A percentile compares a stretch with the other conserved stretches of the same genome.
Evolutionary conservation across 2,329 filamentous ascomycete species (phyloP).

Genomic region (Aspergillus ochraceoroseus): DNA sequence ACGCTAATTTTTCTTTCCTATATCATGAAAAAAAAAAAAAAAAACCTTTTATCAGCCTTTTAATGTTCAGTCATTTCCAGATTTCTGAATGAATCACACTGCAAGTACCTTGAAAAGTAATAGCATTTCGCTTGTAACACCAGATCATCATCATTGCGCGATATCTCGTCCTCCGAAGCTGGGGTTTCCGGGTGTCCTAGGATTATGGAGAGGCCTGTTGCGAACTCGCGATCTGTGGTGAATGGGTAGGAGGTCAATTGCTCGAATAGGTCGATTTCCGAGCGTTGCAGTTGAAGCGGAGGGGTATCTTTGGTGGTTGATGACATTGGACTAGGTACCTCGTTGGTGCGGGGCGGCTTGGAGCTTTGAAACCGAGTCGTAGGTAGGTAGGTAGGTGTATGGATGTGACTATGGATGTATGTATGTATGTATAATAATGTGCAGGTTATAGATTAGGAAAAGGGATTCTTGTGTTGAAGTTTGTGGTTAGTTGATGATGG

Average conservation of each 20-base stretch:
- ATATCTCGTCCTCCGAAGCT: conserved; percentile 38
- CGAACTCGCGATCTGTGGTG: conserved; percentile 42
- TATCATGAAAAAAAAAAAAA: neutral
- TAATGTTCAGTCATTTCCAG: neutral
- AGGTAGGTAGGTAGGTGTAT: no score
- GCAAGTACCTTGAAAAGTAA: conserved; percentile 43
- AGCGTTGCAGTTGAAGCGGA: conserved; percentile 1
- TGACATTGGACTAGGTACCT: no score
- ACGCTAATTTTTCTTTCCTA: conserved; percentile 37
- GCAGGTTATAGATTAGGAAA: no score
- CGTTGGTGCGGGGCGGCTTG: no score
- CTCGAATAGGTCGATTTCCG: conserved; percentile 26
- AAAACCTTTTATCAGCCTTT: neutral
- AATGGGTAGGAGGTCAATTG: conserved; percentile 41
- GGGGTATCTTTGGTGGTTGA: neutral
- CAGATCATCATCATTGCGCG: conserved; percentile 40
- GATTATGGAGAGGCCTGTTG: conserved; percentile 45
- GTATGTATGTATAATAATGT: no score
- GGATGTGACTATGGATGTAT: no score
- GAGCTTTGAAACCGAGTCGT: no score
- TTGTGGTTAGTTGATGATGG: no score
- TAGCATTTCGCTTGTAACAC: conserved; percentile 47
- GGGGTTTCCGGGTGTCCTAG: conserved; percentile 41
- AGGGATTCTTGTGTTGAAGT: no score
- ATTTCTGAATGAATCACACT: no score